Evolutionary conservation across 768 basidiomycete species (phyloP).

Genomic region (Boletus rubropictus): DNA sequence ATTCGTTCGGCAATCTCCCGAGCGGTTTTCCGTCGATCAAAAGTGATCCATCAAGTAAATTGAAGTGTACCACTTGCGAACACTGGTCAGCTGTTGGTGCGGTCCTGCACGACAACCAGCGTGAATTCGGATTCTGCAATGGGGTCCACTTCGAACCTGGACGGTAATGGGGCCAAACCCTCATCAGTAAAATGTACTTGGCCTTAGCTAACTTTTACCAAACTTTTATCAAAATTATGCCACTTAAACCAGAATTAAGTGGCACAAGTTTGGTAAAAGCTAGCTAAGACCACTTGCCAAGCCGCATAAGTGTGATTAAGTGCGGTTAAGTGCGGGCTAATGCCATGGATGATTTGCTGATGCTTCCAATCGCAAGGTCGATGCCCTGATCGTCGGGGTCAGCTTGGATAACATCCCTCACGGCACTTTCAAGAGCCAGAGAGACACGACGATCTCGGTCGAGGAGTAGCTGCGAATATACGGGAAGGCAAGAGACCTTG

Average conservation of each 20-base stretch:
- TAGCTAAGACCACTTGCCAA: no score
- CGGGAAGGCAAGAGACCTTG: conserved; percentile 1
- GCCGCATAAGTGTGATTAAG: no score
- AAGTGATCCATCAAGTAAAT: conserved; percentile 24
- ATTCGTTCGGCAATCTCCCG: conserved; percentile 17
- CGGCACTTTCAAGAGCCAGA: conserved; percentile 15
- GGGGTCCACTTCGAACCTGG: conserved; percentile 19
- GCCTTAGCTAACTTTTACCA: no score
- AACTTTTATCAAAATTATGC: no score
- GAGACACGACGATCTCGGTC: conserved; percentile 31
- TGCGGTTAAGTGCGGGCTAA: no score
- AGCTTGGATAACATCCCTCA: conserved; percentile 2
- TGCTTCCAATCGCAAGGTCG: conserved; percentile 14
- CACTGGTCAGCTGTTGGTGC: background rate
- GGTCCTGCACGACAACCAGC: conserved; percentile 24
- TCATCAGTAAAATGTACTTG: no score
- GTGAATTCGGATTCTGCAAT: conserved; percentile 7
- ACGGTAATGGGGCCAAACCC: conserved; percentile 24
- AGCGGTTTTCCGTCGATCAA: conserved; percentile 26
- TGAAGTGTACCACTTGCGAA: conserved; percentile 21
- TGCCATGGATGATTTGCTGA: no score
- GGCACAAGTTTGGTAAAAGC: no score
- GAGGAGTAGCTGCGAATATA: conserved; percentile 16
- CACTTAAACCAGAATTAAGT: no score
- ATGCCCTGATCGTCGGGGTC: conserved; percentile 9